A percentile compares a stretch with the other conserved stretches of the same genome.
Evolutionary conservation across 2,329 filamentous ascomycete species (phyloP).

Genomic region (Fusarium nanum): DNA sequence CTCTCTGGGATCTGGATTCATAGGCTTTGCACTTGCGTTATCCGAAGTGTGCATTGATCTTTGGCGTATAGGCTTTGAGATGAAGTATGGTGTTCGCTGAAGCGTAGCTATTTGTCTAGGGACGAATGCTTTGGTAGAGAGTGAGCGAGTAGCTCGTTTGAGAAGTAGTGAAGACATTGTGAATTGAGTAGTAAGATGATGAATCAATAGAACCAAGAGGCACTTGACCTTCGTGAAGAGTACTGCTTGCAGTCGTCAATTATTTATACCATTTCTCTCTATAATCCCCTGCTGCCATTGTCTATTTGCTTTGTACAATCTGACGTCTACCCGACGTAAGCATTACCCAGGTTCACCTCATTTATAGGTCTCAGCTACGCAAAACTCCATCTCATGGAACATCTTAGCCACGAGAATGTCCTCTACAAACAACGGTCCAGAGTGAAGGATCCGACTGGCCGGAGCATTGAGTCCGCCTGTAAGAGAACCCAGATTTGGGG

Average conservation of each 20-base stretch:
- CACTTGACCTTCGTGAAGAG: background rate
- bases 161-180: constrained; percentile 16
- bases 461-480: constrained; percentile 12
- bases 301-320: background rate
- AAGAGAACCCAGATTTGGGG: background rate
- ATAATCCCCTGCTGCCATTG: background rate
- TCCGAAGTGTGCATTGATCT: constrained; percentile 15
- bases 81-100: background rate
- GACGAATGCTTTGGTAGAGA: background rate
- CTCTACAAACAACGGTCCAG: background rate
- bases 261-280: background rate
- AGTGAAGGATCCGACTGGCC: background rate
- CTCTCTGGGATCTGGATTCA: constrained; percentile 44
- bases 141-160: constrained; percentile 2
- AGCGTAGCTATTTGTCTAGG: background rate
- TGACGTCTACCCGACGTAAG: constrained; percentile 25
- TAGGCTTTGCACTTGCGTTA: constrained; percentile 22
- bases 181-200: background rate
- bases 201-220: background rate
- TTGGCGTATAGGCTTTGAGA: background rate
- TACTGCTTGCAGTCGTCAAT: rapidly evolving
- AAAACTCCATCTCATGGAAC: background rate
- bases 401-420: background rate
- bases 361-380: background rate
- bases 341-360: constrained; percentile 1